Evolutionary conservation across 2,329 filamentous ascomycete species (phyloP), one percentile per base, ranked within the genome.

Genomic region (Neopestalotiopsis sp.): DNA sequence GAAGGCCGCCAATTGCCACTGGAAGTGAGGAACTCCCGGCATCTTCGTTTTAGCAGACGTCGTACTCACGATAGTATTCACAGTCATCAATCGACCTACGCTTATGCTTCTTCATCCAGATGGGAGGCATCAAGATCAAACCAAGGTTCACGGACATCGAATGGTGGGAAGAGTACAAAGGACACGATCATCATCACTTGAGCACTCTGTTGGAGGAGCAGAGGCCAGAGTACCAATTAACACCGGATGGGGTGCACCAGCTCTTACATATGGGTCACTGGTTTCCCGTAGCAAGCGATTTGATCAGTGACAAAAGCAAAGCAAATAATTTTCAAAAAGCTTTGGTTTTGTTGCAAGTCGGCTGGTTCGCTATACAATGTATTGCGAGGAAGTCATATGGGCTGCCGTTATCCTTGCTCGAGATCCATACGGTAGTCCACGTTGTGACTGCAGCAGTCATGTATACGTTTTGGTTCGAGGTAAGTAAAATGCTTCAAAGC

Each of bases 341-440:
- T 0, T 24, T 61, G 59, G 14, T 61, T 0, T 2, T 61, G 28
- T 5, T 61, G 1, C 32, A 61, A 12, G 14, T 61, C 30, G 14
- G 32, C 17, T 61, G 59, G 59, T 61, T 61, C 24, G 59, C 30
- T 34, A 17, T 38, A 17, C 59, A 61, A 20, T 61, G 59, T 30
- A 61, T 61, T 5, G 32, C 14, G 2, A 30, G 59, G 24, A 24
- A n/a, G 59, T 6, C n/a, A 12, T 61, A 61, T 61, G 13, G 59
- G 2, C 32, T 61, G 4, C 59, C 59, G 10, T 1, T 61, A 12
- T n/a, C 32, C 2, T 34, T 61, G 13, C 59, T 61, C 32, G 59
- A 38, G 13, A 4, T 61, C 3, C 59, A 61, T 40, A 61, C 59
- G 7, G 30, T 61, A 12, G 17, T 40, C 5, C 59, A 61, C 38